Conservation (phyloP, 148 eudicot species). For the Fagopyrum homotropicum region DNA sequence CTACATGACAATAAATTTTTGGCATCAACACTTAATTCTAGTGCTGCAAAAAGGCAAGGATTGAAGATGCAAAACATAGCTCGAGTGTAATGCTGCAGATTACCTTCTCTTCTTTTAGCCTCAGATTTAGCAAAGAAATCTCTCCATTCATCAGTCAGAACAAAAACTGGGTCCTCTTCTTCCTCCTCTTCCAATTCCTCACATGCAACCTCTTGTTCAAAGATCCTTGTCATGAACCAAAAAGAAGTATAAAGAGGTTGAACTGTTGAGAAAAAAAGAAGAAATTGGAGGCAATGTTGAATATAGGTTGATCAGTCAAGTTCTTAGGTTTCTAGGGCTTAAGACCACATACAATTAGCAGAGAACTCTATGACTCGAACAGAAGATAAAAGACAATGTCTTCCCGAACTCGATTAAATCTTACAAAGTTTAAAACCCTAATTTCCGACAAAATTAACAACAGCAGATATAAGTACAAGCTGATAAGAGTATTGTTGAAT, state of each 20-base stretch:
- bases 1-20: constrained; percentile 21
- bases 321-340: neutral
- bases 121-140: constrained; percentile 88
- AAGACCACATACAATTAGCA: neutral
- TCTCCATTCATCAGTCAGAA: constrained; percentile 84
- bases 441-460: neutral
- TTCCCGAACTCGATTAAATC: neutral
- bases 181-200: constrained; percentile 35
- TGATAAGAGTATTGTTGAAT: neutral
- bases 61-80: neutral
- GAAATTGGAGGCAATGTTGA: neutral
- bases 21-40: neutral
- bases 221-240: constrained; percentile 3
- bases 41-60: constrained; percentile 3
- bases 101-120: constrained; percentile 63
- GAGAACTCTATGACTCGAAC: no score
- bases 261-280: neutral
- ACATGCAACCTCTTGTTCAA: constrained; percentile 10
- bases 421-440: neutral
- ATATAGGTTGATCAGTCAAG: neutral
- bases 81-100: neutral
- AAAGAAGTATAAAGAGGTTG: neutral
- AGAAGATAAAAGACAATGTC: neutral
- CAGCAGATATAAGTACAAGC: neutral
- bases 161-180: constrained; percentile 61